Base-by-base conservation (phyloP, 345 rosid species). In the Dipteronia dyeriana region DNA sequence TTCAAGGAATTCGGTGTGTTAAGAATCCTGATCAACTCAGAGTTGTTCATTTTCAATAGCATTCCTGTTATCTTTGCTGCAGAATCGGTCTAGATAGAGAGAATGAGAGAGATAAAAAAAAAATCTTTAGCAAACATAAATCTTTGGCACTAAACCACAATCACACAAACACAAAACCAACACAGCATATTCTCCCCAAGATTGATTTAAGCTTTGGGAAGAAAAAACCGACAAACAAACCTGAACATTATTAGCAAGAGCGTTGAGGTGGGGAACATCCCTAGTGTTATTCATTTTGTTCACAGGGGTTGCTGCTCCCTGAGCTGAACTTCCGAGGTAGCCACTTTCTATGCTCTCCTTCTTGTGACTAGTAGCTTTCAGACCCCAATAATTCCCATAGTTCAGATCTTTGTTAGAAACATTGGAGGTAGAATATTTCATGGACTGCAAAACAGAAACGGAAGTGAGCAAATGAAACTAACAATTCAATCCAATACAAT, bases 11-110 rank as follows among this genome's bases (percentile, higher is more conserved):
- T 70, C 14, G 82, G 67, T 7, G 74, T 29, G 31, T 51, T 66
- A 29, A 73, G 51, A 41, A 64, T 31, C 80, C 76, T 79, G 39
- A 56, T 66, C 22, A 79, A 20, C 51, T 81, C 70, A 16, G 75
- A 45, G 19, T 74, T 66, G 23, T 66, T 78, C 76, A 78, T 70
- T 66, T 82, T 78, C 71, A 57, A 31, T 41, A 71, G 63, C 80
- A 74, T 75, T 66, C 74, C 78, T 17, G 71, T 76, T 10, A 66
- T 64, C 59, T 74, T 56, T 66, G 75, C 75, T 2, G 66, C 49
- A 68, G 16, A 25, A 41, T 71, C 81, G 56, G 80, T 82, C 85
- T 84, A 79, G 57, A 76, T 25, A 70, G 23, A 38, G 20, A 64
- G 39, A 41, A 20, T 11, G 17, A 9, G 43, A 9, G 49, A 45